Evolutionary conservation across 208 protist species (phyloP).

Genomic region (Paratrypanosoma confusum): DNA sequence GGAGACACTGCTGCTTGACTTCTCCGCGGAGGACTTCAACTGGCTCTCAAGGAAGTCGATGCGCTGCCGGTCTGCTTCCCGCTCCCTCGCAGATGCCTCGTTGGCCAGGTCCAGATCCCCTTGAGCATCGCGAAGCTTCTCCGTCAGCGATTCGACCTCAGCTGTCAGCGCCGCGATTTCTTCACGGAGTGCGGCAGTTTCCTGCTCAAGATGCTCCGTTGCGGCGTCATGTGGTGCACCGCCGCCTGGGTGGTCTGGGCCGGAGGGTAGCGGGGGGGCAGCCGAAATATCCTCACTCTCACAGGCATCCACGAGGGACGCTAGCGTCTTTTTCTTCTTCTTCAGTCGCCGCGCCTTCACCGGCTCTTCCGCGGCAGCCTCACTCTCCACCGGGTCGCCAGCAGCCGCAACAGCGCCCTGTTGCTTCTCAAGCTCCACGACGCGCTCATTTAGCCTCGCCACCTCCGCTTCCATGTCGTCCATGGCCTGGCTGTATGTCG

Average conservation of each 20-base stretch:
- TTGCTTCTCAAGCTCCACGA: constrained; percentile 23
- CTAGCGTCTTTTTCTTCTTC: constrained; percentile 33
- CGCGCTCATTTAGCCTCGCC: constrained; percentile 20
- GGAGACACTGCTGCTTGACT: no score
- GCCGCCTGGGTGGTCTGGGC: no score
- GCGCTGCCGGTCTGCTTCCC: no score
- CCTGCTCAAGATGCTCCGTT: no score
- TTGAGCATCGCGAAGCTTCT: constrained; percentile 25
- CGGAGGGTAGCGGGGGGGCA: no score
- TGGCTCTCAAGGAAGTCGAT: no score
- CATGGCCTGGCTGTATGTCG: constrained; percentile 4
- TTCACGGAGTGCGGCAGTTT: constrained; percentile 24
- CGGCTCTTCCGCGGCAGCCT: background rate
- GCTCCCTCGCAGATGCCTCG: no score
- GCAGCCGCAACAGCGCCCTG: constrained; percentile 7
- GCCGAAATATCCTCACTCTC: background rate
- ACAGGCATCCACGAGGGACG: background rate
- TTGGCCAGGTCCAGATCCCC: constrained; percentile 25
- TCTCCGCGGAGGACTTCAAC: no score
- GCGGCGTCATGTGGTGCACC: no score
- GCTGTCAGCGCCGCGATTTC: constrained; percentile 51
- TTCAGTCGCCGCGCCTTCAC: constrained; percentile 7
- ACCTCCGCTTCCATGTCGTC: constrained; percentile 17
- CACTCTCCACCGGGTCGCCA: background rate
- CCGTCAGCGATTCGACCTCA: constrained; percentile 26